Evolutionary conservation across 176 grass and related monocot species (phyloP).

Genomic region (Elaeis guineensis): DNA sequence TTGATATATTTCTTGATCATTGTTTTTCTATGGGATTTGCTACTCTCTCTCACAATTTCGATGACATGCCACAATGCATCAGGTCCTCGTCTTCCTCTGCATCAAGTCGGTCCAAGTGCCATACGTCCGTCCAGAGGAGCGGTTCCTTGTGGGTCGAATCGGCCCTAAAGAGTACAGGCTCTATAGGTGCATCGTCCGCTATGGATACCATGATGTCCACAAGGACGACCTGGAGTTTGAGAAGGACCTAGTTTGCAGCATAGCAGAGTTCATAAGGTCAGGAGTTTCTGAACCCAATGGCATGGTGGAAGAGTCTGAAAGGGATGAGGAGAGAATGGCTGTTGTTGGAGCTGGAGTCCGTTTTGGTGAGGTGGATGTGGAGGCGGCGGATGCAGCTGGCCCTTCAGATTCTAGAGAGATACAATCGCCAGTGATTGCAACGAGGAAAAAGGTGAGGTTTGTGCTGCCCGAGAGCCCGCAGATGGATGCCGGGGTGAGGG

Average conservation of each 20-base stretch:
- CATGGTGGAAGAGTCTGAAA: conserved; percentile 11
- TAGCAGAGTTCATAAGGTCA: conserved; percentile 84
- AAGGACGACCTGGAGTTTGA: conserved; percentile 92
- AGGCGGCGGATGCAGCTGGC: conserved; percentile 19
- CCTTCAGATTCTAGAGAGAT: conserved; percentile 42
- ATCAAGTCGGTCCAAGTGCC: conserved; percentile 79
- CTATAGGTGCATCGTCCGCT: conserved; percentile 87
- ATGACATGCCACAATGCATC: not conserved
- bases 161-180: conserved; percentile 79
- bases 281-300: conserved; percentile 27
- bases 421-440: conserved; percentile 11
- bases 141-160: conserved; percentile 80
- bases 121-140: conserved; percentile 51
- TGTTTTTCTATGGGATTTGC: conserved; percentile 8
- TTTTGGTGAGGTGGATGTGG: conserved; percentile 40
- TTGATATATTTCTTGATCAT: too few species aligned
- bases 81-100: conserved; percentile 94
- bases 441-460: conserved; percentile 68
- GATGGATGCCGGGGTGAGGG: conserved; percentile 44
- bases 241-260: conserved; percentile 80
- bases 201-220: conserved; percentile 85
- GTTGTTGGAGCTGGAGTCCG: conserved; percentile 64
- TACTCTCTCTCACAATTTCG: not conserved
- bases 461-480: conserved; percentile 58
- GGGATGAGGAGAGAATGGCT: conserved; percentile 64